Percentiles rank a stretch among this genome's conserved stretches.
Evolutionary conservation across 2,329 filamentous ascomycete species (phyloP).

Genomic region (Raffaelea ambrosiae): DNA sequence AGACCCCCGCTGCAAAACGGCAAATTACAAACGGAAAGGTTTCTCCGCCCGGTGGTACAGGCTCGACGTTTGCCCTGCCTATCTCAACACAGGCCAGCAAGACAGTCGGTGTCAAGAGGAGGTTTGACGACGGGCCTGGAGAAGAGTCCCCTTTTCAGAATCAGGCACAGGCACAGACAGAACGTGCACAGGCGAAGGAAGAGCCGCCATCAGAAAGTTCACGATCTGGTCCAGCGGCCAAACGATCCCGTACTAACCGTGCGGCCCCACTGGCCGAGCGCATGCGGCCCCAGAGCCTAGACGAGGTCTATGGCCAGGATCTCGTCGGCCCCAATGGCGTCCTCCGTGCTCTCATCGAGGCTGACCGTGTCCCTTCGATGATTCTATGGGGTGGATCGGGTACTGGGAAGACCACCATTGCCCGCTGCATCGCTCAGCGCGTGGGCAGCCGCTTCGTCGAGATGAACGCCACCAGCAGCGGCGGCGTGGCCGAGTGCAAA

Average conservation of each 20-base stretch:
- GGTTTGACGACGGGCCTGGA: slow-evolving; percentile 47
- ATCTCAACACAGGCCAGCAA: slow-evolving; percentile 1
- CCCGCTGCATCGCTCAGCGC: slow-evolving; percentile 75
- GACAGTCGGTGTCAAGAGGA: slow-evolving; percentile 37
- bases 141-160: slow-evolving; percentile 12
- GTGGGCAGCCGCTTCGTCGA: slow-evolving; percentile 85
- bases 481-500: slow-evolving; percentile 85
- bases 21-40: slow-evolving; percentile 26
- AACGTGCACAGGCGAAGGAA: slow-evolving; percentile 1
- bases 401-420: slow-evolving; percentile 86
- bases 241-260: slow-evolving; percentile 61
- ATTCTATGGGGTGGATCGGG: slow-evolving; percentile 82
- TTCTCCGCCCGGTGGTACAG: slow-evolving; percentile 19
- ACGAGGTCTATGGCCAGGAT: slow-evolving; percentile 86
- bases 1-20: slow-evolving; percentile 51
- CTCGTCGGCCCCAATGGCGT: slow-evolving; percentile 81
- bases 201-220: neutral
- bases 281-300: slow-evolving; percentile 77
- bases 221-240: slow-evolving; percentile 30
- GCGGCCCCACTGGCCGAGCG: slow-evolving; percentile 84
- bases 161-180: neutral
- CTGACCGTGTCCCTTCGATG: slow-evolving; percentile 84
- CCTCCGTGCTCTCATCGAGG: slow-evolving; percentile 75
- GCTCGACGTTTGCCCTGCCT: slow-evolving; percentile 21
- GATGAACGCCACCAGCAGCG: slow-evolving; percentile 86